Conservation (phyloP, 495 filamentous ascomycete species). For the Poronia punctata region DNA sequence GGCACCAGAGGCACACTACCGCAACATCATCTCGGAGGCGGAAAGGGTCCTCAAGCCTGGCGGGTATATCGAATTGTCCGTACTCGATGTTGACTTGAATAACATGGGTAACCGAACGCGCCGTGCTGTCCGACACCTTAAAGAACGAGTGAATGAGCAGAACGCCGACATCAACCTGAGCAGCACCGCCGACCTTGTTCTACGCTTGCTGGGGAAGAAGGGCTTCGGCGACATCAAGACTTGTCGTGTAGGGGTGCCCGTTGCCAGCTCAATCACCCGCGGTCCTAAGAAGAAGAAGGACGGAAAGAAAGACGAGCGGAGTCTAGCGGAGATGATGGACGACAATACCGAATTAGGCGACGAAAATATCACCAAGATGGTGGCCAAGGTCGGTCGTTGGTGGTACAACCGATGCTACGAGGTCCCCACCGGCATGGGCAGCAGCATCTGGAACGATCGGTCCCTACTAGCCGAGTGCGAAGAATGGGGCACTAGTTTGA, state of each 20-base stretch:
- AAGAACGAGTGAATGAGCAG: conserved; percentile 60
- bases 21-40: conserved; percentile 76
- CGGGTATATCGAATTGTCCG: conserved; percentile 79
- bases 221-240: conserved; percentile 82
- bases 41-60: conserved; percentile 86
- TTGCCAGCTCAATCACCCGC: conserved; percentile 58
- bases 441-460: conserved; percentile 76
- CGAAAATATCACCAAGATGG: conserved; percentile 82
- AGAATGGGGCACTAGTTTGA: conserved; percentile 76
- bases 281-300: conserved; percentile 24
- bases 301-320: conserved; percentile 44
- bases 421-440: conserved; percentile 44
- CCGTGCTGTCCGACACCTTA: conserved; percentile 67
- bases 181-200: conserved; percentile 69
- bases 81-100: conserved; percentile 80
- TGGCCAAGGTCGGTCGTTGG: conserved; percentile 87
- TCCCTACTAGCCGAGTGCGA: conserved; percentile 77
- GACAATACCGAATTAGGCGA: conserved; percentile 58
- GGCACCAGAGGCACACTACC: conserved; percentile 64
- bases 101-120: conserved; percentile 76
- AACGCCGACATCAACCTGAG: conserved; percentile 58
- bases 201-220: conserved; percentile 64
- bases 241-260: conserved; percentile 85
- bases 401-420: conserved; percentile 96
- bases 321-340: conserved; percentile 63